Percentiles rank a stretch among this genome's conserved stretches.
Evolutionary conservation across 2,329 filamentous ascomycete genomes (phyloP).

Genomic region (Talaromyces sp.): DNA sequence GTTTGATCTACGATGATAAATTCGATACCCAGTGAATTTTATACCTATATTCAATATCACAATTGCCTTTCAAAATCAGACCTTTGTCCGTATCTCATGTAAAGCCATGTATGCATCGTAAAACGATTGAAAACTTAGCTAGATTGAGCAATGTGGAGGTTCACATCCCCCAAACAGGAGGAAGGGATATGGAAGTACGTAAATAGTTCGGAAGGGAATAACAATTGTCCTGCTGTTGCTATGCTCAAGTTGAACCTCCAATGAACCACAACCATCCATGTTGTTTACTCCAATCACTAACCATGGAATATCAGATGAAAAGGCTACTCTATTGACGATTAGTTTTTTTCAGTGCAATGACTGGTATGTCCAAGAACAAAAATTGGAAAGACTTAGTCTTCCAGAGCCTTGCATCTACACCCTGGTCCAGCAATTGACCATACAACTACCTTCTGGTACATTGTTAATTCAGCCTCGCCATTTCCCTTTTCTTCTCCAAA

Average conservation of each 20-base stretch:
- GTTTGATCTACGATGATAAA: neutral
- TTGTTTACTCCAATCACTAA: neutral
- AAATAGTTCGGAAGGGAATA: neutral
- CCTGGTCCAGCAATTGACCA: neutral
- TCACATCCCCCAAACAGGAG: neutral
- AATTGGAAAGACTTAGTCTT: no score
- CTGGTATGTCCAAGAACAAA: neutral
- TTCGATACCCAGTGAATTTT: slow-evolving; percentile 12
- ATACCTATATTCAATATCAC: neutral
- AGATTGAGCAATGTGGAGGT: neutral
- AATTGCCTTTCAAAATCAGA: no score
- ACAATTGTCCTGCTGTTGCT: neutral
- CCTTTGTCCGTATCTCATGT: neutral
- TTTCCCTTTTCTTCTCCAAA: neutral
- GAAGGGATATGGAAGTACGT: no score
- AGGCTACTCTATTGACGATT: neutral
- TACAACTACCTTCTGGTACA: neutral
- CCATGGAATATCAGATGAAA: neutral
- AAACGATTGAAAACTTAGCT: neutral
- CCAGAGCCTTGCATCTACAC: neutral
- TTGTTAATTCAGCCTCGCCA: neutral
- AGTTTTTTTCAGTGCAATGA: neutral
- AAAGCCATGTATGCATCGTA: neutral
- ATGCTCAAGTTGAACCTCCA: neutral
- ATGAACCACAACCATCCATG: neutral